A percentile compares a stretch with the other conserved stretches of the same genome.
Conservation (phyloP, 306 rosid genomes). For the Ormosia emarginata region DNA sequence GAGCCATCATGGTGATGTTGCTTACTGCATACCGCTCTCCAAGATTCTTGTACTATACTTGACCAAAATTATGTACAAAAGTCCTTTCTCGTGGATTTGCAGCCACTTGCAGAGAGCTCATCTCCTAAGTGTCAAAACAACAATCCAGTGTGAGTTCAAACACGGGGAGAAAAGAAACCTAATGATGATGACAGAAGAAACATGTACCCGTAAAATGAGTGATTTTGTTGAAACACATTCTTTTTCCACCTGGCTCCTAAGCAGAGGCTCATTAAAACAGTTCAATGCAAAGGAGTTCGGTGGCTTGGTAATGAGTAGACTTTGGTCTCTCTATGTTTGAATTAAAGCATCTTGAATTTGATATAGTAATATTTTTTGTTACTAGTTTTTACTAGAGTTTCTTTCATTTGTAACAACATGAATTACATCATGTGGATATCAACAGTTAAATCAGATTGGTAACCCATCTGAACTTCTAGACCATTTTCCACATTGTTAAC, state of each 20-base stretch:
- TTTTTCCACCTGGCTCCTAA: background rate
- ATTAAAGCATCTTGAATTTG: background rate
- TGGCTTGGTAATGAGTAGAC: background rate
- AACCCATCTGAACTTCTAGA: too few relatives aligned
- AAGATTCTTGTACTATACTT: too few relatives aligned
- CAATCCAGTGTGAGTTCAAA: background rate
- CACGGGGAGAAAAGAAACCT: background rate
- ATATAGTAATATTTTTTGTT: too few relatives aligned
- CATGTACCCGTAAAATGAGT: background rate
- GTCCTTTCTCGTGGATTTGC: constrained; percentile 45
- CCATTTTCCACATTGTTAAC: too few relatives aligned
- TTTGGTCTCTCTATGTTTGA: background rate
- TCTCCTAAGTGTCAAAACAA: constrained; percentile 6
- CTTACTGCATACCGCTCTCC: too few relatives aligned
- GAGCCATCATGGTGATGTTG: too few relatives aligned
- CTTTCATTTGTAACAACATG: too few relatives aligned
- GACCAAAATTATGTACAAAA: too few relatives aligned
- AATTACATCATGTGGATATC: too few relatives aligned
- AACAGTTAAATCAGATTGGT: too few relatives aligned
- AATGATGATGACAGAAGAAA: background rate
- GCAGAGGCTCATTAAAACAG: background rate
- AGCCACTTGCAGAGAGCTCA: constrained; percentile 8
- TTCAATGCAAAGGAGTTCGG: too few relatives aligned
- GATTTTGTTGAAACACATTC: constrained; percentile 8
- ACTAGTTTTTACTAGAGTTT: too few relatives aligned